Evolutionary conservation across 768 basidiomycete species (phyloP), one percentile per base, ranked within the genome.

Genomic region (Mycena olivaceomarginata): DNA sequence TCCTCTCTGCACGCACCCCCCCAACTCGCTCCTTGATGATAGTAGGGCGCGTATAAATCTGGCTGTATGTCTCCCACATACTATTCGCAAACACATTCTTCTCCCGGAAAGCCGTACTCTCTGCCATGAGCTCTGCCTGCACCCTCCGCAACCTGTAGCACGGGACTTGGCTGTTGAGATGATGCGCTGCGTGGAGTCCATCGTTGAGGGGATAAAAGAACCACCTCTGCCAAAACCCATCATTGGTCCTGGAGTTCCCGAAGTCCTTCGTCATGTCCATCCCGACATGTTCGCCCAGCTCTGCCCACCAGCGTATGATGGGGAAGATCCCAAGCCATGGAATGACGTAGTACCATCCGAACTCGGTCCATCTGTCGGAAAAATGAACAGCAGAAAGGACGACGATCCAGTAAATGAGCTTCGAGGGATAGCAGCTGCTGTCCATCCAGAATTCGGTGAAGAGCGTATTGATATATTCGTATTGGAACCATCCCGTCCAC

Each of bases 251-350:
- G 13, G 71, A 72, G 63, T 72, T 65, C 13, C 71, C 71, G 71
- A 72, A 72, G 15, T 64, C 2, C 13, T 25, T 18, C 16, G 70
- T 72, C 70, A 72, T 72, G 40, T 72, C 62, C 62, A 65, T 51
- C n/a, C 70, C 70, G 39, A 72, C n/a, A 20, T 72, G 70, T n/a
- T 72, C 70, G 48, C 71, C 71, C n/a, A 65, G 51, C 63, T 72
- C 71, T 2, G 71, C 63, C 71, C 71, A 72, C 71, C 71, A 72
- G 48, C 71, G 71, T 5, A 41, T 56, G 8, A 72, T n/a, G 48
- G 71, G 71, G 1, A 65, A 40, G 62, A 72, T 72, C 5, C 62
- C 63, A 6, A 72, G 63, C 63, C 71, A 72, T 1, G 71, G 71
- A 11, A 72, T 51, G 63, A 72, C 51, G 63, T 65, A 72, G 63